These are phyloP conservation scores for Aristolochia contorta DNA, from an alignment of 164 flowering plant species.

Conservation along the genomic window DNA sequence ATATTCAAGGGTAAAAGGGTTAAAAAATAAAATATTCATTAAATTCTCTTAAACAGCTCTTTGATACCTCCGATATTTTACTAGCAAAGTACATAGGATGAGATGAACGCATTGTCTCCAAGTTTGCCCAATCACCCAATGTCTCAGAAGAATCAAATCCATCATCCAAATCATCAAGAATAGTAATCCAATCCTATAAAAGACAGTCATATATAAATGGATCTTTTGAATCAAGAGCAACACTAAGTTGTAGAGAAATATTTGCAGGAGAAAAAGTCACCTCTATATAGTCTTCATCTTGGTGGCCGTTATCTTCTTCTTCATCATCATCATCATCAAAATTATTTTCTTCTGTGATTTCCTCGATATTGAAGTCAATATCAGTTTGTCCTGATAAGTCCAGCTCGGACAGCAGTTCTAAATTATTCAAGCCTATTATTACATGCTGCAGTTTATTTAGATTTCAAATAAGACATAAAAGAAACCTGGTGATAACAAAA, in stretches of 20 bases:
- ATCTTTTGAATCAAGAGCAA: background rate
- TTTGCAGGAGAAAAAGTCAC: constrained; percentile 1
- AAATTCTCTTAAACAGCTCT: no score
- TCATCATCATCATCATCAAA: constrained; percentile 48
- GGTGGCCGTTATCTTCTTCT: constrained; percentile 19
- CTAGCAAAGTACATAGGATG: constrained; percentile 91
- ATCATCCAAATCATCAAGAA: constrained; percentile 62
- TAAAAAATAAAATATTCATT: no score
- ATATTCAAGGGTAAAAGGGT: no score
- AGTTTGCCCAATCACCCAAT: constrained; percentile 83
- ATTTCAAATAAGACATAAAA: constrained; percentile 2
- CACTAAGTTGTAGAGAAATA: constrained; percentile 1
- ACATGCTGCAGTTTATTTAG: constrained; percentile 58
- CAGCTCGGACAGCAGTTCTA: constrained; percentile 65
- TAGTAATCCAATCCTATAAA: constrained; percentile 65
- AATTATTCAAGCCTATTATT: constrained; percentile 65
- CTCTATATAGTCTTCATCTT: no score
- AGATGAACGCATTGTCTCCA: constrained; percentile 87
- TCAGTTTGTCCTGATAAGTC: constrained; percentile 47
- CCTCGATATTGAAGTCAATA: constrained; percentile 63
- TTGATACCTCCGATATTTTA: constrained; percentile 60
- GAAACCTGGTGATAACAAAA: background rate
- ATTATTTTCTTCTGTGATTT: constrained; percentile 52
- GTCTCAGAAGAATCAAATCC: constrained; percentile 49
- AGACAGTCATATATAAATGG: constrained; percentile 4